A percentile compares a stretch with the other conserved stretches of the same genome.
These are phyloP conservation scores for Tulasnella sp. DNA, from an alignment of 768 basidiomycete species.

Conservation along the genomic window DNA sequence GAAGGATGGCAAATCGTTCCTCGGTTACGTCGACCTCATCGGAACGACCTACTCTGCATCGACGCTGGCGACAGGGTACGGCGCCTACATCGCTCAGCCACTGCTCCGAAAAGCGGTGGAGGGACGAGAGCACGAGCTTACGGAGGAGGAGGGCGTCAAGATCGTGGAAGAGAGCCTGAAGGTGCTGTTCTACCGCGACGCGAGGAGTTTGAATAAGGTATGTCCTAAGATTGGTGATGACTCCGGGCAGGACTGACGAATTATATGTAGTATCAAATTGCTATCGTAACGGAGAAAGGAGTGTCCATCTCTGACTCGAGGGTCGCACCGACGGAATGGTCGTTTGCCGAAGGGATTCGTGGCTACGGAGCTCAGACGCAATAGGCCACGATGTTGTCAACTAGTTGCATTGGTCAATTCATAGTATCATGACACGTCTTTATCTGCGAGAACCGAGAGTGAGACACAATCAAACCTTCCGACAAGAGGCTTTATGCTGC, in stretches of 20 bases:
- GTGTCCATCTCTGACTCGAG: slow-evolving; percentile 78
- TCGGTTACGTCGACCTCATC: slow-evolving; percentile 91
- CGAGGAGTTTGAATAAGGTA: slow-evolving; percentile 93
- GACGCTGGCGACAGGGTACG: slow-evolving; percentile 94
- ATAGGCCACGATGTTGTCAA: slow-evolving; percentile 46
- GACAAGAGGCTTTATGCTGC: not conserved
- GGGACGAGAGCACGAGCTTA: slow-evolving; percentile 70
- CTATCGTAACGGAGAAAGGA: slow-evolving; percentile 78
- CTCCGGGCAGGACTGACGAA: not conserved
- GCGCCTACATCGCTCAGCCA: slow-evolving; percentile 90
- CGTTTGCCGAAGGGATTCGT: slow-evolving; percentile 88
- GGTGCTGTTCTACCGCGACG: slow-evolving; percentile 95
- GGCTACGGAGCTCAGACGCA: slow-evolving; percentile 93
- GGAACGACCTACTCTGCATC: slow-evolving; percentile 96
- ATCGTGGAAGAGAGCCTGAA: slow-evolving; percentile 87
- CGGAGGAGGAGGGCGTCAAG: slow-evolving; percentile 74
- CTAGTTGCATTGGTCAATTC: not conserved
- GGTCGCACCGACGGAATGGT: slow-evolving; percentile 79
- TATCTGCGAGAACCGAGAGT: not conserved
- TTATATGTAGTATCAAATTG: slow-evolving; percentile 84
- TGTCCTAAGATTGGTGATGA: slow-evolving; percentile 37
- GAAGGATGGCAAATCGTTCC: slow-evolving; percentile 84
- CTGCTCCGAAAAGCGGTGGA: slow-evolving; percentile 90
- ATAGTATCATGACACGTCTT: not conserved
- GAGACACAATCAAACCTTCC: not conserved